phyloP scores from a whole-genome alignment of 164 flowering plant genomes.

The grape (Vitis vinifera) region ASM3070453v1 NC_081818.1:29522501-29523000 shows the following conservation, averaged over 20 bases:
- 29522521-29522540: slow-evolving; percentile 76
- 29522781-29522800: slow-evolving; percentile 60
- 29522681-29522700: slow-evolving; percentile 95
- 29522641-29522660: slow-evolving; percentile 85
- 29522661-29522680: slow-evolving; percentile 88
- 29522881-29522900: slow-evolving; percentile 46
- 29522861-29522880: slow-evolving; percentile 54
- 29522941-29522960: slow-evolving; percentile 74
- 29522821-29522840: slow-evolving; percentile 82
- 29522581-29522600: slow-evolving; percentile 90
- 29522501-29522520: slow-evolving; percentile 89
- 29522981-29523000: slow-evolving; percentile 86
- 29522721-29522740: slow-evolving; percentile 91
- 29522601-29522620: slow-evolving; percentile 93
- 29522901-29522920: slow-evolving; percentile 46
- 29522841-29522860: slow-evolving; percentile 73
- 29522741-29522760: slow-evolving; percentile 92
- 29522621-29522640: slow-evolving; percentile 89
- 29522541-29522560: slow-evolving; percentile 87
- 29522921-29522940: slow-evolving; percentile 58
- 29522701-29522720: slow-evolving; percentile 89
- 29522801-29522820: slow-evolving; percentile 79
- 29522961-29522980: slow-evolving; percentile 68
- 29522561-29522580: slow-evolving; percentile 81
- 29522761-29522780: slow-evolving; percentile 80